A percentile compares a stretch with the other conserved stretches of the same genome.
phyloP scores from a whole-genome alignment of 371 early-diverging fungal species.

The Rhizopus delemar region DNA sequence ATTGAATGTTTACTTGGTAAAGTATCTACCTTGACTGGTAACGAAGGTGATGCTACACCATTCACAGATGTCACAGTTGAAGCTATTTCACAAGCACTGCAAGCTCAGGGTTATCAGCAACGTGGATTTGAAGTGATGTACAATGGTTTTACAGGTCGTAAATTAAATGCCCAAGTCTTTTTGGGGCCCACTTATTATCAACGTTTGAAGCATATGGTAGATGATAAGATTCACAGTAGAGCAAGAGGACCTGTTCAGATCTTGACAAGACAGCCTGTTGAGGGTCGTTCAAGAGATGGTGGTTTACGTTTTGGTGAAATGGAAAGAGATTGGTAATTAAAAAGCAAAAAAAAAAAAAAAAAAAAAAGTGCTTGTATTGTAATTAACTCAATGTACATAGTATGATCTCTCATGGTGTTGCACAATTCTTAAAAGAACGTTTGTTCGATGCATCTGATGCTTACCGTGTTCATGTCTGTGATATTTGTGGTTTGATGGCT shows the following conservation, averaged over 20 bases:
- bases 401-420: slow-evolving; percentile 99
- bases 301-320: slow-evolving; percentile 99
- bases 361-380: slow-evolving; percentile 1
- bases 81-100: slow-evolving; percentile 84
- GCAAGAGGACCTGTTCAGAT: slow-evolving; percentile 99
- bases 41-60: slow-evolving; percentile 99
- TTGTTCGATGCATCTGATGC: slow-evolving; percentile 98
- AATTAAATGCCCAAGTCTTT: slow-evolving; percentile 95
- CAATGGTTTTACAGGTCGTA: slow-evolving; percentile 98
- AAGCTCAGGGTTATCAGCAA: slow-evolving; percentile 87
- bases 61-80: slow-evolving; percentile 98
- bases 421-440: slow-evolving; percentile 99
- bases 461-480: slow-evolving; percentile 98
- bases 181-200: slow-evolving; percentile 99
- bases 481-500: slow-evolving; percentile 97
- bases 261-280: slow-evolving; percentile 98
- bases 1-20: slow-evolving; percentile 97
- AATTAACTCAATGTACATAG: slow-evolving; percentile 42
- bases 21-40: slow-evolving; percentile 91
- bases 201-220: slow-evolving; percentile 99
- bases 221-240: slow-evolving; percentile 99
- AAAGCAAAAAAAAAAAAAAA: slow-evolving; percentile 1
- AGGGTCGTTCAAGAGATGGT: slow-evolving; percentile 99
- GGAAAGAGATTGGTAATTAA: slow-evolving; percentile 83
- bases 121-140: slow-evolving; percentile 99